Conservation (phyloP, 305 asterid species). For the Fraxinus floribunda region DNA sequence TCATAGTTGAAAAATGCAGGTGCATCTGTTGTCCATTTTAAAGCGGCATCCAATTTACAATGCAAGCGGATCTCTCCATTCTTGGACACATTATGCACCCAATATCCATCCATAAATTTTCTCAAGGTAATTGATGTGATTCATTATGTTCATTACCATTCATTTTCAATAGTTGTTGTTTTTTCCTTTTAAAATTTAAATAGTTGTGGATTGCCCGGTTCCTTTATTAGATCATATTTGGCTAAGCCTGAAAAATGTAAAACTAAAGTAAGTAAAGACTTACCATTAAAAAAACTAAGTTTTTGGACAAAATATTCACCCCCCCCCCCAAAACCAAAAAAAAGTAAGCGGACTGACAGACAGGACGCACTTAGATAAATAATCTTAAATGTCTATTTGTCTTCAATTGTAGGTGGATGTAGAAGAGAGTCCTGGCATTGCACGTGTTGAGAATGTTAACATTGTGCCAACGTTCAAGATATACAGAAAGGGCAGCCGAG, state of each 20-base stretch:
- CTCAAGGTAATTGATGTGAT: conserved; percentile 49
- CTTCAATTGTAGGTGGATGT: conserved; percentile 63
- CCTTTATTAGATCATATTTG: neutral
- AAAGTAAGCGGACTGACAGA: neutral
- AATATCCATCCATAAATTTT: conserved; percentile 68
- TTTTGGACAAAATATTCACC: too few relatives aligned
- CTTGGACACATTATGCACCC: conserved; percentile 59
- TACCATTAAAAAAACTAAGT: neutral
- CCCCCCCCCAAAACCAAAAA: too few relatives aligned
- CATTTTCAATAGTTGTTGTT: neutral
- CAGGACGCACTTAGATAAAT: neutral
- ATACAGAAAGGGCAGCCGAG: conserved; percentile 58
- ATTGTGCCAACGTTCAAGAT: conserved; percentile 80
- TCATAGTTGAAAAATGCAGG: conserved; percentile 42
- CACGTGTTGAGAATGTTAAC: conserved; percentile 58
- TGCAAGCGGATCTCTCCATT: conserved; percentile 67
- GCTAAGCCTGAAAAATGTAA: neutral
- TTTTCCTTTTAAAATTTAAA: too few relatives aligned
- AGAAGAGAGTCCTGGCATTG: conserved; percentile 58
- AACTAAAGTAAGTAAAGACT: neutral
- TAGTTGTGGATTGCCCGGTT: neutral
- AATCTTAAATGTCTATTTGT: neutral
- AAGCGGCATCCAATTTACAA: conserved; percentile 41
- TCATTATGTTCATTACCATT: neutral
- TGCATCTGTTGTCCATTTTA: conserved; percentile 72